Evolutionary conservation across 805 yeast species (phyloP), one percentile per base, ranked within the genome.

Genomic region (Clavispora fructus): DNA sequence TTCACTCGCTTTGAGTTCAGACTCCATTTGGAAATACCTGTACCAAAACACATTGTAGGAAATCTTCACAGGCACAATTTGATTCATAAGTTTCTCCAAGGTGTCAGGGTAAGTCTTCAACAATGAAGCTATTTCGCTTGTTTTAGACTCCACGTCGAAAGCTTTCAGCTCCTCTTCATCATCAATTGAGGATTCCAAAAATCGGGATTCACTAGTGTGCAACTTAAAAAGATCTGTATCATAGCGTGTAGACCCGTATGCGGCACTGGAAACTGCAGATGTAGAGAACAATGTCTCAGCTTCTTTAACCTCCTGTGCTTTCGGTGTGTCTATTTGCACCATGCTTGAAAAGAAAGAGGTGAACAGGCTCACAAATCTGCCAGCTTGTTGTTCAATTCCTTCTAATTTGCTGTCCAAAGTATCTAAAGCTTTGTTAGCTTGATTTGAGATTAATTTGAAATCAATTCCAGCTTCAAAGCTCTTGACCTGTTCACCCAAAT

Each of bases 11-110:
- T 77, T 71, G 17, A 88, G 78, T 53, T 73, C 72, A 11, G 65
- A 61, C 47, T 75, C 78, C 57, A 76, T 69, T 44, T 67, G 71
- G 64, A 80, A 85, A 64, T 87, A 90, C 30, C 82, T 74, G 39
- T 70, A 67, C 97, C 97, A 91, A 63, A 91, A 91, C 40, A 70
- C 69, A 25, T 75, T 68, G 55, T 82, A 85, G 4, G 78, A 57
- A 32, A 83, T 64, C 54, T 75, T 62, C 7, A 73, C 77, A 0
- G 96, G 95, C 1, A 90, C 95, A 7, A 89, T 60, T 27, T 68
- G 66, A 45, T 79, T 77, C 79, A 80, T 79, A 35, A 86, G 63
- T 29, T 66, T 66, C 25, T 71, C 66, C 49, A 89, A 74, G 23
- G 79, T 76, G 19, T 56, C 54, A 5, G 78, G 72, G 52, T 80